These are phyloP conservation scores for Rutstroemia sydowiana DNA, from an alignment of 2,329 filamentous ascomycete genomes.

Conservation along the genomic window DNA sequence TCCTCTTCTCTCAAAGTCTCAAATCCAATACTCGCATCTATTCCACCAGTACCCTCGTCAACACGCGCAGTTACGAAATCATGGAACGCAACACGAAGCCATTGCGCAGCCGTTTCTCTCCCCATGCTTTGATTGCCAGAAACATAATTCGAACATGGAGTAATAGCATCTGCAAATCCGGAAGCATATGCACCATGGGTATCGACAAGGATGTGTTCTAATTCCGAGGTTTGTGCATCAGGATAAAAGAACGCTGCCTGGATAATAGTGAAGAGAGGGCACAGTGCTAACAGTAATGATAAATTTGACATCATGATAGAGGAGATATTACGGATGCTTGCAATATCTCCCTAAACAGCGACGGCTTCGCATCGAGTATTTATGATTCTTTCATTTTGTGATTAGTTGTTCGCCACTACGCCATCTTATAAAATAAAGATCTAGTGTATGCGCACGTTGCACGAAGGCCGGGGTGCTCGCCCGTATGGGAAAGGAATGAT, in stretches of 20 bases:
- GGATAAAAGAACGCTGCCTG: conserved; percentile 18
- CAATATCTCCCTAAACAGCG: too few species aligned
- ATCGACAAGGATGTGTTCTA: conserved; percentile 22
- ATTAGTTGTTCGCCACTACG: too few species aligned
- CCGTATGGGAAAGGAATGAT: background rate
- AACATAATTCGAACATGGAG: conserved; percentile 47
- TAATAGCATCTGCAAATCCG: conserved; percentile 46
- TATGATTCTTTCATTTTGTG: too few species aligned
- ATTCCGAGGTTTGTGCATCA: conserved; percentile 13
- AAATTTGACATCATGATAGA: background rate
- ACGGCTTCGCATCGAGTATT: too few species aligned
- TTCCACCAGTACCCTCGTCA: conserved; percentile 36
- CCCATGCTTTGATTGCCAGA: conserved; percentile 43
- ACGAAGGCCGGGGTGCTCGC: background rate
- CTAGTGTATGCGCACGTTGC: background rate
- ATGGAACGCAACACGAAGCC: conserved; percentile 54
- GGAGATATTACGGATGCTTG: background rate
- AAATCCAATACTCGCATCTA: conserved; percentile 38
- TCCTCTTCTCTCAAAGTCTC: conserved; percentile 24
- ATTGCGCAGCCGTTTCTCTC: conserved; percentile 43
- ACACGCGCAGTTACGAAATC: conserved; percentile 49
- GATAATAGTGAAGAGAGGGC: background rate
- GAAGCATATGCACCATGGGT: conserved; percentile 18
- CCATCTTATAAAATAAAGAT: background rate
- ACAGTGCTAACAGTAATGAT: background rate